Evolutionary conservation across 2,329 filamentous ascomycete species (phyloP).

Genomic region (Stachybotrys chartarum): DNA sequence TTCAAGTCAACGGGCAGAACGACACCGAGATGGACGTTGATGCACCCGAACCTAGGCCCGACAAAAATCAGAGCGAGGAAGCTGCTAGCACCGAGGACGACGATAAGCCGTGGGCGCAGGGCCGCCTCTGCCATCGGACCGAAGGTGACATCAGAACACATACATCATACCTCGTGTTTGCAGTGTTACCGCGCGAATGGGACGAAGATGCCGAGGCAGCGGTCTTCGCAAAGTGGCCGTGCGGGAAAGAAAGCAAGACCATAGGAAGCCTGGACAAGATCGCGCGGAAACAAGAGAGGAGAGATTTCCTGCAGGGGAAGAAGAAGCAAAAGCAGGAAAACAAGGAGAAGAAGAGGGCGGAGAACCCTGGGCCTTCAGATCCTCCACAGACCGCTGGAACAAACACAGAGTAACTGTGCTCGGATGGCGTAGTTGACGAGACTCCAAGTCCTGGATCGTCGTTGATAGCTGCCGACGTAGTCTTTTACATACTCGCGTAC

Average conservation of each 20-base stretch:
- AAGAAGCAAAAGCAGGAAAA: constrained; percentile 30
- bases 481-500: too few relatives aligned
- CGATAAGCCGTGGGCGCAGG: constrained; percentile 62
- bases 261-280: constrained; percentile 48
- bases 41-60: constrained; percentile 16
- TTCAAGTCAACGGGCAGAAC: constrained; percentile 11
- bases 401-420: too few relatives aligned
- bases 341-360: background rate
- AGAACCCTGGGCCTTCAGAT: background rate
- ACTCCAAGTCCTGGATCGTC: background rate
- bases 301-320: constrained; percentile 40
- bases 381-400: too few relatives aligned
- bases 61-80: constrained; percentile 12
- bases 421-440: background rate
- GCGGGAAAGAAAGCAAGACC: constrained; percentile 43
- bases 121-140: constrained; percentile 69
- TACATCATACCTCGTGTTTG: constrained; percentile 95
- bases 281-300: constrained; percentile 48
- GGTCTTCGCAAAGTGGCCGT: constrained; percentile 57
- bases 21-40: constrained; percentile 35
- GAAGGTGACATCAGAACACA: constrained; percentile 92
- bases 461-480: background rate
- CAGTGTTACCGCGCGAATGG: constrained; percentile 82
- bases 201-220: constrained; percentile 70
- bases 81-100: constrained; percentile 15